Conservation (phyloP, 192 early-diverging fungal species). For the Coemansia sp. region DNA sequence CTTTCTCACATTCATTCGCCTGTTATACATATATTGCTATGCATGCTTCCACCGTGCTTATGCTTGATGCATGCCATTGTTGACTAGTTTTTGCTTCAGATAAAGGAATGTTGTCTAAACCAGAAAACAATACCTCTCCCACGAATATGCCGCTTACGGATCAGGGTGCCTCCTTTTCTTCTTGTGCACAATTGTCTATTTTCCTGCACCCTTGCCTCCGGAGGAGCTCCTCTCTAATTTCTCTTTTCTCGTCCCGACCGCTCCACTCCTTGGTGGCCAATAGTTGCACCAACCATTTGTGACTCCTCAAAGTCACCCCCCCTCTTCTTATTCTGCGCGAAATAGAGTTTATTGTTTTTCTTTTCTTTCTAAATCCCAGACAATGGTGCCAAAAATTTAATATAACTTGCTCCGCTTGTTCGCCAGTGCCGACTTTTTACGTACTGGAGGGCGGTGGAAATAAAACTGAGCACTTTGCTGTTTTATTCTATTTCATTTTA, state of each 20-base stretch:
- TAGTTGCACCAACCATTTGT: neutral
- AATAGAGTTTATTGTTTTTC: neutral
- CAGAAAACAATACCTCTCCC: neutral
- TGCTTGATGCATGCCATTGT: neutral
- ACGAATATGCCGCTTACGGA: conserved; percentile 1
- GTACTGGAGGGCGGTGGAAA: neutral
- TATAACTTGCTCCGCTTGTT: neutral
- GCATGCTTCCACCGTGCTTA: neutral
- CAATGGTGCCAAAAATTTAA: neutral
- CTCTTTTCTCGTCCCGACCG: neutral
- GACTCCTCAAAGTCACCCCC: neutral
- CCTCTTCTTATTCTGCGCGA: neutral
- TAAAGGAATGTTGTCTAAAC: neutral
- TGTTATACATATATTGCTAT: conserved; percentile 1
- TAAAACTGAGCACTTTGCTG: neutral
- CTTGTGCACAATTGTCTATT: neutral
- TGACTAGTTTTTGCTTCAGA: conserved; percentile 1
- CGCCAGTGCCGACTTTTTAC: neutral
- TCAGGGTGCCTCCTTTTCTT: neutral
- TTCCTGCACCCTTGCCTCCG: neutral
- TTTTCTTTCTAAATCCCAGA: neutral
- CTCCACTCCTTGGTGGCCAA: neutral
- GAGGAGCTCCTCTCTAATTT: neutral
- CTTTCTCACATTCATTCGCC: conserved; percentile 3
- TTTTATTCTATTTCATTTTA: neutral